These are phyloP conservation scores for Cytidiella melzeri DNA, from an alignment of 768 basidiomycete species.

Conservation along the genomic window DNA sequence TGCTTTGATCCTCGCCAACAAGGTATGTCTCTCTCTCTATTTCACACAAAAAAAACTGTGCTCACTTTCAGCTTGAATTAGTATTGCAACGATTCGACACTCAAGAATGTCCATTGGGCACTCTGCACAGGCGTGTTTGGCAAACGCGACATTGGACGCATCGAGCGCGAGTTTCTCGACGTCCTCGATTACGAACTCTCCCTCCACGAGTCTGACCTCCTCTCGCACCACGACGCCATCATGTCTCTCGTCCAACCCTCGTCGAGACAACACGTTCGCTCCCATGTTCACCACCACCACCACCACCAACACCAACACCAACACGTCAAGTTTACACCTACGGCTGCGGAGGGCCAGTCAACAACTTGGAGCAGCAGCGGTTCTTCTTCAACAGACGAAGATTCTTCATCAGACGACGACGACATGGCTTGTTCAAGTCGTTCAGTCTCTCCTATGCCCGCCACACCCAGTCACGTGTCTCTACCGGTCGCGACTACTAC, in stretches of 20 bases:
- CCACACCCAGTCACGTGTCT: conserved; percentile 3
- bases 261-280: conserved; percentile 15
- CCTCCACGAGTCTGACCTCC: conserved; percentile 57
- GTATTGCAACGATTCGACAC: conserved; percentile 84
- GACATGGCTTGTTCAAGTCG: no score
- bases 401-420: neutral
- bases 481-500: neutral
- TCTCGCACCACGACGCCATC: conserved; percentile 37
- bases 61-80: no score
- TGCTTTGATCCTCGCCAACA: conserved; percentile 81
- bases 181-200: conserved; percentile 73
- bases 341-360: neutral
- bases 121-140: conserved; percentile 80
- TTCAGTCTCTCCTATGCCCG: neutral
- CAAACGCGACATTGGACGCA: conserved; percentile 73
- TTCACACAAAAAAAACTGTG: no score
- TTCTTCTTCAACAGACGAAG: no score
- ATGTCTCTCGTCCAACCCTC: conserved; percentile 25
- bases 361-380: neutral
- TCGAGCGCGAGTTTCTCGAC: conserved; percentile 77
- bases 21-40: conserved; percentile 40
- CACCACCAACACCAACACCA: neutral
- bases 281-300: conserved; percentile 13
- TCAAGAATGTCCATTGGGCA: conserved; percentile 90
- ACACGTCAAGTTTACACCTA: neutral